Evolutionary conservation across 441 rosid genomes (phyloP).

Genomic region (Daphne laureola): DNA sequence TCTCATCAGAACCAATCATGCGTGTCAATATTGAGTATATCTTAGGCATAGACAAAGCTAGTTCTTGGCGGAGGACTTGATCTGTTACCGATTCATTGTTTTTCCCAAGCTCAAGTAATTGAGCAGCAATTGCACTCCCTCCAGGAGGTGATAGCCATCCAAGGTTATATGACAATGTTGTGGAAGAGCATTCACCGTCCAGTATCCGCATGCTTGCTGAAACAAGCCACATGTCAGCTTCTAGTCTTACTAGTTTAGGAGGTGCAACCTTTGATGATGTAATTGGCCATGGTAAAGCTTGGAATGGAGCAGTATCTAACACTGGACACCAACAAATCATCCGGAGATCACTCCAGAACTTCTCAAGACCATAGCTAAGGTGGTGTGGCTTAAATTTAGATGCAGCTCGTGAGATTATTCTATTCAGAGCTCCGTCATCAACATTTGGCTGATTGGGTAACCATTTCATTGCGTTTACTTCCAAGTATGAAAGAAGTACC

Average conservation of each 20-base stretch:
- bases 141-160: conserved; percentile 97
- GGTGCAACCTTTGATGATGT: conserved; percentile 91
- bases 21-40: conserved; percentile 70
- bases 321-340: conserved; percentile 99
- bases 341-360: conserved; percentile 85
- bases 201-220: conserved; percentile 97
- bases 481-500: conserved; percentile 86
- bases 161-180: conserved; percentile 81
- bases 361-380: conserved; percentile 72
- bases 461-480: conserved; percentile 94
- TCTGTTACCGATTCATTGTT: conserved; percentile 82
- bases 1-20: conserved; percentile 89
- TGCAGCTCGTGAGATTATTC: conserved; percentile 81
- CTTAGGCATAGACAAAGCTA: conserved; percentile 91
- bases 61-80: conserved; percentile 76
- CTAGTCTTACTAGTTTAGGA: conserved; percentile 87
- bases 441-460: conserved; percentile 56
- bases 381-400: conserved; percentile 80
- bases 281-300: conserved; percentile 85
- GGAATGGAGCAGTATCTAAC: conserved; percentile 78
- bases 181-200: conserved; percentile 95
- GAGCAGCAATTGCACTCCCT: conserved; percentile 96
- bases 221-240: conserved; percentile 88
- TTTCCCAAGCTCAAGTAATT: conserved; percentile 97
- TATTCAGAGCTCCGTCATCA: conserved; percentile 62